Evolutionary conservation across 352 stramenopile species (phyloP), one percentile per base, ranked within the genome.

Genomic region (Phytophthora brassicae): DNA sequence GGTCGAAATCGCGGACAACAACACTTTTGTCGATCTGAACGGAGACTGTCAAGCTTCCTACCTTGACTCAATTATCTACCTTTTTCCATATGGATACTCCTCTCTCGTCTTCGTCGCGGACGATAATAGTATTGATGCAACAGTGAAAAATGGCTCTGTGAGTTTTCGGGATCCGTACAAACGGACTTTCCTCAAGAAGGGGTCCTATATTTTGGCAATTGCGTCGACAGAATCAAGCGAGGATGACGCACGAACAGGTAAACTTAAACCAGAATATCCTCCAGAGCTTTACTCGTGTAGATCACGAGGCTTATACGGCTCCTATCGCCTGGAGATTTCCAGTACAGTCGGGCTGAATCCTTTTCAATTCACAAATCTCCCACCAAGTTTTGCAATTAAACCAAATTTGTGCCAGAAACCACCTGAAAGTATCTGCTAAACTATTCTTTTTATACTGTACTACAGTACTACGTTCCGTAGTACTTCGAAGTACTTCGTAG

Each of bases 21-120:
- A 79, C 46, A 63, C 57, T 6, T 91, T 67, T 52, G 14, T 56
- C 0, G 82, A 91, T 45, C 31, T 88, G n/a, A 91, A 91, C 64
- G 50, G 60, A 14, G 81, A 90, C 56, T 89, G 81, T 54, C 59
- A 66, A 5, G 71, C 75, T 9, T 69, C 56, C 4, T 90, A 89
- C 56, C 35, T 88, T 20, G 79, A 89, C 51, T 56, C 79, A 0
- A 69, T 82, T 4, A 51, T 90, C 14, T 86, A 74, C 33, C 62
- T 90, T 38, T 90, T 81, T 51, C 47, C 52, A 0, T 56, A 79
- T 2, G 72, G 60, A 20, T 44, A 72, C 11, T 44, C 55, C 3
- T 68, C 28, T 16, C 56, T 45, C 13, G 56, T 62, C 7, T 65
- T 86, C 17, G 59, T 68, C 20, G 60, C 66, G 6, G 75, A 78